Evolutionary conservation across 257 asterid genomes (phyloP).

Genomic region (Solanum pennellii): DNA sequence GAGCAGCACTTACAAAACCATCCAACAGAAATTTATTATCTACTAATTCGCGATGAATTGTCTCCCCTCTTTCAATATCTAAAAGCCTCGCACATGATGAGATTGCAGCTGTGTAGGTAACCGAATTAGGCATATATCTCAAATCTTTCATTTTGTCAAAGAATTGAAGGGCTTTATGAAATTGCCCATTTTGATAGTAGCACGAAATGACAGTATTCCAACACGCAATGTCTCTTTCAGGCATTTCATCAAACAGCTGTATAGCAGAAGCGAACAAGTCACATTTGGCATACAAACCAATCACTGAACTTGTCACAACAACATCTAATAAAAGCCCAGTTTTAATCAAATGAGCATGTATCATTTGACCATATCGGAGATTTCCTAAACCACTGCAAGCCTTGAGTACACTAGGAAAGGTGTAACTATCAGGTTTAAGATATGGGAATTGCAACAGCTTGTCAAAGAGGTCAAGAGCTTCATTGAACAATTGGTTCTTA

Average conservation of each 20-base stretch:
- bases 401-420: slow-evolving; percentile 69
- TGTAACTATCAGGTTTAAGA: slow-evolving; percentile 53
- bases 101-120: slow-evolving; percentile 55
- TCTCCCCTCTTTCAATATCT: slow-evolving; percentile 47
- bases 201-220: slow-evolving; percentile 73
- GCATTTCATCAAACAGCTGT: slow-evolving; percentile 69
- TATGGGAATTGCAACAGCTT: slow-evolving; percentile 21
- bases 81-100: slow-evolving; percentile 56
- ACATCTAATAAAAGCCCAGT: slow-evolving; percentile 49
- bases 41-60: slow-evolving; percentile 41
- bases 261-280: slow-evolving; percentile 33
- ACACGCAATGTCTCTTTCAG: slow-evolving; percentile 50
- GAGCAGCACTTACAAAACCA: slow-evolving; percentile 50
- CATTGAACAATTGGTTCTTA: slow-evolving; percentile 40
- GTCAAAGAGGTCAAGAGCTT: slow-evolving; percentile 37
- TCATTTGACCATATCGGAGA: slow-evolving; percentile 32
- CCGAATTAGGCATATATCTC: slow-evolving; percentile 51
- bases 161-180: slow-evolving; percentile 45
- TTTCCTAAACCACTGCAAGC: slow-evolving; percentile 56
- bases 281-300: slow-evolving; percentile 46
- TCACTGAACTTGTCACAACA: slow-evolving; percentile 52
- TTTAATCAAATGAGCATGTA: slow-evolving; percentile 45
- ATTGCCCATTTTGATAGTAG: slow-evolving; percentile 62
- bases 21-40: slow-evolving; percentile 32
- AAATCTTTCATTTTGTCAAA: slow-evolving; percentile 51